phyloP scores from a whole-genome alignment of 2,329 filamentous ascomycete species.

The Iodosphaeria phyllophila region DNA sequence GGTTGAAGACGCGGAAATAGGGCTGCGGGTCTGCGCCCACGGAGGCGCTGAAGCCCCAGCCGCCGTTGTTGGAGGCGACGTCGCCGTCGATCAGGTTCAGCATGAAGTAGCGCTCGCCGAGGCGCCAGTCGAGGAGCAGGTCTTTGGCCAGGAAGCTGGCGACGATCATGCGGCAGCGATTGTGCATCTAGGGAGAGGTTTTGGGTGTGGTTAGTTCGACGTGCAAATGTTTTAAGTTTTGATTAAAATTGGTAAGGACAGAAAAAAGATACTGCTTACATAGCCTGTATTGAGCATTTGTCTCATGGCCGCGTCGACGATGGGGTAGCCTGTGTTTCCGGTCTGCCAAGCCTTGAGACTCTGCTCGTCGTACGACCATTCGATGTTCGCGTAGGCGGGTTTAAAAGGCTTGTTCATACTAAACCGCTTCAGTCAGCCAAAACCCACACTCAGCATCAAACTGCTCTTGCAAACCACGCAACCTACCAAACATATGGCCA shows the following conservation, averaged over 20 bases:
- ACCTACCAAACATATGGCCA: conserved; percentile 67
- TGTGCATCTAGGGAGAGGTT: conserved; percentile 91
- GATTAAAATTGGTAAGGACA: too few relatives aligned
- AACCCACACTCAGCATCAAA: neutral
- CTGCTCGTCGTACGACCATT: conserved; percentile 58
- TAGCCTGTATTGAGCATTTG: conserved; percentile 46
- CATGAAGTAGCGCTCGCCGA: conserved; percentile 73
- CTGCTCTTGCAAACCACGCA: too few relatives aligned
- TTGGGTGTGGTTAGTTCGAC: too few relatives aligned
- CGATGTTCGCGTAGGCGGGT: conserved; percentile 63
- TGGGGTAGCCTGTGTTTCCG: conserved; percentile 61
- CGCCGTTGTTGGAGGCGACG: conserved; percentile 58
- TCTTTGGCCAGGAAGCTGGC: conserved; percentile 70
- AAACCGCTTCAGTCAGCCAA: neutral
- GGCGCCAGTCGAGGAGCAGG: conserved; percentile 65
- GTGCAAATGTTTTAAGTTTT: too few relatives aligned
- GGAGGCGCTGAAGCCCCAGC: conserved; percentile 30
- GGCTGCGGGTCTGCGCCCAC: conserved; percentile 65
- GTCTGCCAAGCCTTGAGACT: conserved; percentile 58
- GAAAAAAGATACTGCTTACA: too few relatives aligned
- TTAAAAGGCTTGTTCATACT: conserved; percentile 50
- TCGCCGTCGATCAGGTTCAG: conserved; percentile 62
- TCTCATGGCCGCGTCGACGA: conserved; percentile 76
- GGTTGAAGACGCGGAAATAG: conserved; percentile 85
- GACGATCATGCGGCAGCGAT: conserved; percentile 68